A percentile compares a stretch with the other conserved stretches of the same genome.
phyloP scores from a whole-genome alignment of 2,329 filamentous ascomycete genomes.

The Sclerotinia spermophila region DNA sequence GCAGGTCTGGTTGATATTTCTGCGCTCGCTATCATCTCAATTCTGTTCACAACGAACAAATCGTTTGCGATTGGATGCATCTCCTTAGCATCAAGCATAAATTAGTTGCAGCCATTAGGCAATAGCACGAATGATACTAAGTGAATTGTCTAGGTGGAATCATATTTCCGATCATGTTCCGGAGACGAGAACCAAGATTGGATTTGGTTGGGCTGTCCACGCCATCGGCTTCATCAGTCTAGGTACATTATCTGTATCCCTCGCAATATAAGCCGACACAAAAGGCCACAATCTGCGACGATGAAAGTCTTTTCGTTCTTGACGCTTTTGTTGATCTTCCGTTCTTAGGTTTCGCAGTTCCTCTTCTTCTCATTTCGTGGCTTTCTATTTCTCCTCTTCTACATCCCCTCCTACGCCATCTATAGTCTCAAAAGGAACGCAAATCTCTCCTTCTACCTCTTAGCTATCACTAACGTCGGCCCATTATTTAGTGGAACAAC shows the following conservation, averaged over 20 bases:
- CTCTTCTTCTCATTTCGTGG: constrained; percentile 44
- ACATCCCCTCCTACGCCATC: constrained; percentile 41
- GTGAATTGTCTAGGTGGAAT: constrained; percentile 39
- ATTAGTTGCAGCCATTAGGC: constrained; percentile 22
- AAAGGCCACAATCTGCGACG: not conserved
- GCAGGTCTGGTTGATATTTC: not conserved
- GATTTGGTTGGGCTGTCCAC: constrained; percentile 54
- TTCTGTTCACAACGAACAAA: constrained; percentile 44
- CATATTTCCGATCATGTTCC: constrained; percentile 51
- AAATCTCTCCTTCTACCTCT: constrained; percentile 47
- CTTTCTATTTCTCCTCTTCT: constrained; percentile 51
- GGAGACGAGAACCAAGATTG: constrained; percentile 34
- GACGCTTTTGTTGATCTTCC: constrained; percentile 37
- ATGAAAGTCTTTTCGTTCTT: constrained; percentile 17
- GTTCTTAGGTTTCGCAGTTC: constrained; percentile 37
- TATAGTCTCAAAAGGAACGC: constrained; percentile 43
- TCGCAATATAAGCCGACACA: not conserved
- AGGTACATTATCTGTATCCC: constrained; percentile 24
- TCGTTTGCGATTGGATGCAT: constrained; percentile 45
- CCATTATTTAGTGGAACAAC: constrained; percentile 51
- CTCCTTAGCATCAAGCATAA: constrained; percentile 41
- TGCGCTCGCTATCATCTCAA: constrained; percentile 40
- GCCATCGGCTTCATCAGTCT: constrained; percentile 50
- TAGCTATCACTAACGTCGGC: constrained; percentile 48
- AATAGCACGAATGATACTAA: not conserved